Base-by-base conservation (phyloP, 139 green algal genomes). In the Chlamydomonas applanata region DNA sequence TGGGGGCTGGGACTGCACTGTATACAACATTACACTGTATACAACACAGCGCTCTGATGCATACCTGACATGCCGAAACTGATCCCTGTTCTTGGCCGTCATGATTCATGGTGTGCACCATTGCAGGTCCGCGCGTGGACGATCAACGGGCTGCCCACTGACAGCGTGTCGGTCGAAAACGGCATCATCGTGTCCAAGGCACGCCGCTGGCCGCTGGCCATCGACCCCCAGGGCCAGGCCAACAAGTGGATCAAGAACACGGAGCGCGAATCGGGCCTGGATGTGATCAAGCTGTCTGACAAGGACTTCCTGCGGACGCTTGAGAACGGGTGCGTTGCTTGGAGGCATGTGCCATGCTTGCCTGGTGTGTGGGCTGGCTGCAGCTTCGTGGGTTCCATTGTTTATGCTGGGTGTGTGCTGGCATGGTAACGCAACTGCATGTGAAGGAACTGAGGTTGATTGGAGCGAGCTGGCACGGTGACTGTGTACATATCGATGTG, bases 201-300 rank as follows among this genome's bases (percentile, higher is more conserved):
- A n/a, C 77, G 89, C 7, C 80, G 89, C 16, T 94, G 89, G 89
- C 89, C 89, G 30, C 83, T 94, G 11, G 92, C 93, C 86, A 94
- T 94, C 69, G 89, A 94, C 79, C 89, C 89, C 3, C 88, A 93
- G 77, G 89, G 85, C 36, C 90, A 95, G 73, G 91, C 91, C 76
- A 94, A 93, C 84, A 85, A 85, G 57, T 96, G 91, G 91, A 83
- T 94, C 63, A 93, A 90, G 78, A 91, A 91, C 84, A 91, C 94
- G 87, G 83, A 93, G 74, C 77, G 80, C 25, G 90, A 91, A 24
- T 76, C 32, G 20, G 89, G 89, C 9, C 80, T 96, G 35, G 91
- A 96, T 49, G 75, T 96, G 2, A 88, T 94, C 77, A 96, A 94
- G 83, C 83, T 89, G 35, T 82, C 60, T 3, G 86, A 93, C 71